Percentiles rank a stretch among this genome's conserved stretches.
These are phyloP conservation scores for Fusarium devonianum DNA, from an alignment of 2,329 filamentous ascomycete genomes.

Conservation along the genomic window DNA sequence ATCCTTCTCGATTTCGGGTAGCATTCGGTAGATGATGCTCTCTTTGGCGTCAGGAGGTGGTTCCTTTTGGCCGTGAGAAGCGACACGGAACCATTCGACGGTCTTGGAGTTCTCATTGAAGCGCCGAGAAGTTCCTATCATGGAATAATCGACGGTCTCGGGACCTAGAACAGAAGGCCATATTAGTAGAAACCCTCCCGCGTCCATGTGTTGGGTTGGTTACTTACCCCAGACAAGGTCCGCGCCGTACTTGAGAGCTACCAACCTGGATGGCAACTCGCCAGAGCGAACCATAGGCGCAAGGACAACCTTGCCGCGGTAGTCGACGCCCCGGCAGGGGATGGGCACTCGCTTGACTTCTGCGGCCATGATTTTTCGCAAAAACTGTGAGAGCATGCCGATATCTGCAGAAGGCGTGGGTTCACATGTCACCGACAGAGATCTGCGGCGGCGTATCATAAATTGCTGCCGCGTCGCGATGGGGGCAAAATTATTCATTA, in stretches of 20 bases:
- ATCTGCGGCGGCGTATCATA: constrained; percentile 13
- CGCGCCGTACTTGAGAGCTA: constrained; percentile 92
- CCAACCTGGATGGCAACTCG: constrained; percentile 86
- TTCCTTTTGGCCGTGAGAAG: constrained; percentile 73
- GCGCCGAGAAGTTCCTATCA: constrained; percentile 84
- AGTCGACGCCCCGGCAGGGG: constrained; percentile 88
- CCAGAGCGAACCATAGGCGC: constrained; percentile 99
- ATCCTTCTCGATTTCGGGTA: constrained; percentile 76
- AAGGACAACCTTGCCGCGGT: constrained; percentile 90
- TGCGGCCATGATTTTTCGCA: constrained; percentile 65
- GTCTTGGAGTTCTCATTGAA: constrained; percentile 79
- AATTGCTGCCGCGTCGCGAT: constrained; percentile 20
- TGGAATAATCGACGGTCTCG: constrained; percentile 89
- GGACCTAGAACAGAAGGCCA: constrained; percentile 63
- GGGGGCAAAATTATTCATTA: constrained; percentile 25
- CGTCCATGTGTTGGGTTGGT: neutral
- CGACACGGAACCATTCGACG: constrained; percentile 82
- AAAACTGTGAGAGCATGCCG: constrained; percentile 44
- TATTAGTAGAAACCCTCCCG: constrained; percentile 5
- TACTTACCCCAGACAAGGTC: constrained; percentile 90
- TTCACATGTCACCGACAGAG: constrained; percentile 11
- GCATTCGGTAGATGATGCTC: constrained; percentile 83
- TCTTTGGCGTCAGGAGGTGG: constrained; percentile 61
- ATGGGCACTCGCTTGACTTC: constrained; percentile 77
- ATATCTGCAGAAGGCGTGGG: constrained; percentile 6